Base-by-base conservation (phyloP, 176 grass and related monocot species). In the Avena eriantha region DNA sequence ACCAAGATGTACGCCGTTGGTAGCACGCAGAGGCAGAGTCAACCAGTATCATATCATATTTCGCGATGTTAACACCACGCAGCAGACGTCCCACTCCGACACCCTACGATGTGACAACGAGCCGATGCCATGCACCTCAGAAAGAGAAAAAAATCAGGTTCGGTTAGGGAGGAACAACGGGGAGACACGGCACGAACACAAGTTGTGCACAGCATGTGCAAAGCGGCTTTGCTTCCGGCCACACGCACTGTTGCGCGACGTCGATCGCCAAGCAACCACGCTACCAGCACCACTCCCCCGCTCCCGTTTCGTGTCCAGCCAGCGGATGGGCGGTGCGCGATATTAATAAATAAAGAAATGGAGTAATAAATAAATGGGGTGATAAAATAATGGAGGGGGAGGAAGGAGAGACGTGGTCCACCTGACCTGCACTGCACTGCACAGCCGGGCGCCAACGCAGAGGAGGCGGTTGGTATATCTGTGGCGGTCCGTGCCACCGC, bases 381-480 rank as follows among this genome's bases (percentile, higher is more conserved):
- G 5, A 39, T 39, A 45, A 34, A 3, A 26, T 26, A 48, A 51
- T 24, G n/a, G 22, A 34, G 19, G 2, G 24, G 4, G 23, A 31
- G 15, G 31, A 55, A 11, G 18, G 67, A 24, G 80, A 85, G 82
- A 56, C 82, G 90, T 85, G 86, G 90, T 88, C 82, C 89, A 83
- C 53, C 80, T 73, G 75, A 73, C 70, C 36, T 53, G 80, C 84
- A 53, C 36, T 53, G 80, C 84, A 53, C 29, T 29, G 29, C 29
- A 29, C n/a, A 81, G 7, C 68, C 63, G 57, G 76, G 39, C 66
- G 80, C 23, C 84, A 68, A 22, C 67, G 34, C 41, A 53, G 76
- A 3, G 76, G 9, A 56, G 64, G 65, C 65, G 60, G 85, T 88
- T 70, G 82, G 86, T 91, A 85, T 91, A 88, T 91, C 11, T 73